Conservation (phyloP, 2,329 filamentous ascomycete species). For the Hymenoscyphus salicellus region DNA sequence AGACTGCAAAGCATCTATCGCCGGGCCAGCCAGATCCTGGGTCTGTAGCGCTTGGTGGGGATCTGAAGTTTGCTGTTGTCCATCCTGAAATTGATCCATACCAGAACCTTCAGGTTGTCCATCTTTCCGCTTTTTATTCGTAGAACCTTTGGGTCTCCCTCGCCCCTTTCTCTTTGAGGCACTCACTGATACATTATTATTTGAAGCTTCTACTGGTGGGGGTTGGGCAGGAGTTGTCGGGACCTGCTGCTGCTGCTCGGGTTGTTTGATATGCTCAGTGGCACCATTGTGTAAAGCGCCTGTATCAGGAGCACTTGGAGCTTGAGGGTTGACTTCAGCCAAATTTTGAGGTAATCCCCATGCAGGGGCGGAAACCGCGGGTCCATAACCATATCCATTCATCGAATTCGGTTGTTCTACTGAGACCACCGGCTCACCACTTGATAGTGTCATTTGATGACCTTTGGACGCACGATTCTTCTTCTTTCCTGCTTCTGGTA, state of each 20-base stretch:
- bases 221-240: slow-evolving; percentile 25
- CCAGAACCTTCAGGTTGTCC: slow-evolving; percentile 17
- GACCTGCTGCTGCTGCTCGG: slow-evolving; percentile 18
- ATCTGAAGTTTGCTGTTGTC: slow-evolving; percentile 16
- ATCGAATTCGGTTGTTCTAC: slow-evolving; percentile 31
- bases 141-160: slow-evolving; percentile 52
- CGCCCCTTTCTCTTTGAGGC: slow-evolving; percentile 32
- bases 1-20: neutral
- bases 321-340: slow-evolving; percentile 28
- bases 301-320: slow-evolving; percentile 19
- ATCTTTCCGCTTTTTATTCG: slow-evolving; percentile 41
- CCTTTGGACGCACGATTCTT: slow-evolving; percentile 28
- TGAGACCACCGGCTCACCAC: slow-evolving; percentile 10
- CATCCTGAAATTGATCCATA: slow-evolving; percentile 7
- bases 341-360: slow-evolving; percentile 33
- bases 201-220: slow-evolving; percentile 18
- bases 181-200: slow-evolving; percentile 24
- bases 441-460: slow-evolving; percentile 15
- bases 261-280: slow-evolving; percentile 16
- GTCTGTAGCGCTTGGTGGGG: slow-evolving; percentile 19
- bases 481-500: slow-evolving; percentile 30
- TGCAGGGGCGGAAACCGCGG: slow-evolving; percentile 31
- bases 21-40: slow-evolving; percentile 17
- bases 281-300: slow-evolving; percentile 6
- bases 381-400: slow-evolving; percentile 34